A percentile compares a stretch with the other conserved stretches of the same genome.
Evolutionary conservation across 345 rosid species (phyloP).

Genomic region (Eucalyptus sideroxylon): DNA sequence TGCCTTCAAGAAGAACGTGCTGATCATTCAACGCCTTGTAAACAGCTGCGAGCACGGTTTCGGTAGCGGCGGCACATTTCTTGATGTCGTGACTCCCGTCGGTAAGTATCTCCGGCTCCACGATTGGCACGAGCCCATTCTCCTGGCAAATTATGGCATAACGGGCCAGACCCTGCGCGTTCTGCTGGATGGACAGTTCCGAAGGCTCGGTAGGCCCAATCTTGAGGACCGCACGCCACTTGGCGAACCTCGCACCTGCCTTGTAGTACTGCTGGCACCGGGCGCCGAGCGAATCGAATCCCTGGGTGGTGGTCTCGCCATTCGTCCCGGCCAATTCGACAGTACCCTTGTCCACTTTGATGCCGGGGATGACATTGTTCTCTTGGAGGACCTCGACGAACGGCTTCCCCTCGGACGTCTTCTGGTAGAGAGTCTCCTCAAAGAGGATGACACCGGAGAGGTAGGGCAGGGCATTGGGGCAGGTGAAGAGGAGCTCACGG

Average conservation of each 20-base stretch:
- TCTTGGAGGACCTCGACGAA: conserved; percentile 82
- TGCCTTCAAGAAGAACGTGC: conserved; percentile 94
- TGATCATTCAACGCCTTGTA: conserved; percentile 93
- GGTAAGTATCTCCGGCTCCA: conserved; percentile 86
- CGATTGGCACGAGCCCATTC: conserved; percentile 83
- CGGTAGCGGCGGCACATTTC: conserved; percentile 81
- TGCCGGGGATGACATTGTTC: conserved; percentile 71
- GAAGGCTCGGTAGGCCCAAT: conserved; percentile 81
- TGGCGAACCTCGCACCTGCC: conserved; percentile 90
- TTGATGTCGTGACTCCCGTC: conserved; percentile 76
- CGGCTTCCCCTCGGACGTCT: conserved; percentile 59
- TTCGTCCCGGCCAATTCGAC: conserved; percentile 81
- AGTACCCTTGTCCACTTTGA: conserved; percentile 93
- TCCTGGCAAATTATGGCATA: conserved; percentile 96
- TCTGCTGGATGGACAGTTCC: conserved; percentile 72
- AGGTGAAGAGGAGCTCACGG: conserved; percentile 88
- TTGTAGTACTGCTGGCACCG: conserved; percentile 87
- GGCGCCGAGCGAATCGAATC: conserved; percentile 68
- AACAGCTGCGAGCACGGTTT: conserved; percentile 75
- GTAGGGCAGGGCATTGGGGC: conserved; percentile 50
- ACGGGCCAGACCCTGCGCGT: conserved; percentile 89
- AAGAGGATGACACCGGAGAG: conserved; percentile 94
- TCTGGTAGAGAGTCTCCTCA: conserved; percentile 95
- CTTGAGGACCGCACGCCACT: conserved; percentile 96
- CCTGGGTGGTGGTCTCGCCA: conserved; percentile 93